Conservation (phyloP, 2,329 filamentous ascomycete species). For the Lachnellula occidentalis region DNA sequence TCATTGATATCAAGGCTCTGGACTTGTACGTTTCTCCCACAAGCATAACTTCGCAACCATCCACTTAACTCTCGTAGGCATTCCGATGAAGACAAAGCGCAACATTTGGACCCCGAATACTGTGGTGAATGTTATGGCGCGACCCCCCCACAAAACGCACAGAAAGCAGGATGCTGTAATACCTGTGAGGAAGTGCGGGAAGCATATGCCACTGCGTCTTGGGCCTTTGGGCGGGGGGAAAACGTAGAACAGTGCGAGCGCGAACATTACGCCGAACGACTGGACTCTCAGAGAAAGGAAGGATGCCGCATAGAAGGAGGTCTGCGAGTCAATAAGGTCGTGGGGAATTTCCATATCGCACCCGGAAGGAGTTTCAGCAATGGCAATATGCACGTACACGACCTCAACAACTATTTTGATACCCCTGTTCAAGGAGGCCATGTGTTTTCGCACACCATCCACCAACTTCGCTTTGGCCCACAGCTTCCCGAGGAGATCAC, state of each 20-base stretch:
- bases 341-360: slow-evolving; percentile 98
- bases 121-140: slow-evolving; percentile 94
- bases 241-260: slow-evolving; percentile 91
- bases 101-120: slow-evolving; percentile 84
- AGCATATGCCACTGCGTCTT: slow-evolving; percentile 81
- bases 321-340: slow-evolving; percentile 94
- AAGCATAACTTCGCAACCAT: background rate
- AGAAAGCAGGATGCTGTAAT: slow-evolving; percentile 89
- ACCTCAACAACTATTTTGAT: slow-evolving; percentile 92
- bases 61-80: slow-evolving; percentile 44
- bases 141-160: slow-evolving; percentile 60
- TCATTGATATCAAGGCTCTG: slow-evolving; percentile 65
- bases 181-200: slow-evolving; percentile 96
- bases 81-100: slow-evolving; percentile 58
- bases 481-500: slow-evolving; percentile 71
- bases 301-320: slow-evolving; percentile 91
- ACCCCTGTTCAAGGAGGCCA: slow-evolving; percentile 63
- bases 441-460: slow-evolving; percentile 84
- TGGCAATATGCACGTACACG: slow-evolving; percentile 95
- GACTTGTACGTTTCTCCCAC: slow-evolving; percentile 50
- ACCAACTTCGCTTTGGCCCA: slow-evolving; percentile 87
- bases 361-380: slow-evolving; percentile 94
- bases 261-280: slow-evolving; percentile 85
- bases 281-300: slow-evolving; percentile 83
- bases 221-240: slow-evolving; percentile 91